Conservation (phyloP, 192 early-diverging fungal genomes). For the Coemansia sp. region DNA sequence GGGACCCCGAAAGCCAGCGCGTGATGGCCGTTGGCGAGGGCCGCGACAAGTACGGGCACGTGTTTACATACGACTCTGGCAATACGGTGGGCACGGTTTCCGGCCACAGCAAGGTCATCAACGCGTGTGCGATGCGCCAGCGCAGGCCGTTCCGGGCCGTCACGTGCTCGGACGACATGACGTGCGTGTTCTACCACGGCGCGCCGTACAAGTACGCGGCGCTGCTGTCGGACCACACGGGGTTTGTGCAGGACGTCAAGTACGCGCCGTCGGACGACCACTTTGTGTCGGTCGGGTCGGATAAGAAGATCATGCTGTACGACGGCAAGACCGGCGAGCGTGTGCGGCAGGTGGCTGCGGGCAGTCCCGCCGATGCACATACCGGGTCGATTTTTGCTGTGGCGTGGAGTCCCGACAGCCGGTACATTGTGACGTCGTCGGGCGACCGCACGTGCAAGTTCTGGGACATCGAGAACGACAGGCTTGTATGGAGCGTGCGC, state of each 20-base stretch:
- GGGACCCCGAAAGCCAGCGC: constrained; percentile 95
- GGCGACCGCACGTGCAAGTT: constrained; percentile 87
- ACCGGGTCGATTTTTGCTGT: constrained; percentile 82
- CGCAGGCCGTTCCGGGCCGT: constrained; percentile 89
- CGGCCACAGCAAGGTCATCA: constrained; percentile 88
- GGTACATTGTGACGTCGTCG: constrained; percentile 76
- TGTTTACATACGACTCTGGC: constrained; percentile 86
- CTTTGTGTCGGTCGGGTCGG: constrained; percentile 84
- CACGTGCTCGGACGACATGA: constrained; percentile 88
- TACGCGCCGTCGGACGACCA: constrained; percentile 81
- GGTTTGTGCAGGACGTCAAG: constrained; percentile 89
- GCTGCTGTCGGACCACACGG: constrained; percentile 76
- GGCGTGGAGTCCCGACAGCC: constrained; percentile 85
- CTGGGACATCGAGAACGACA: constrained; percentile 81
- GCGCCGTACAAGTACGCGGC: constrained; percentile 86
- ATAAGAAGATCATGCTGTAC: constrained; percentile 91
- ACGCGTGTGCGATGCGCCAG: constrained; percentile 88
- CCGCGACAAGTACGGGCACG: constrained; percentile 85
- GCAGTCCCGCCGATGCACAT: constrained; percentile 61
- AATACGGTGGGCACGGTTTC: constrained; percentile 89
- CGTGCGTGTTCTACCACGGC: constrained; percentile 88
- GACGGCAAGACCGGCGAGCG: constrained; percentile 90
- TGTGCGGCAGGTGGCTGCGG: constrained; percentile 58
- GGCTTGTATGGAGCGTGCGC: constrained; percentile 66
- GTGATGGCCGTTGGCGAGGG: constrained; percentile 97